Conservation (phyloP, 164 flowering plant genomes). For the Tinospora cordifolia region DNA sequence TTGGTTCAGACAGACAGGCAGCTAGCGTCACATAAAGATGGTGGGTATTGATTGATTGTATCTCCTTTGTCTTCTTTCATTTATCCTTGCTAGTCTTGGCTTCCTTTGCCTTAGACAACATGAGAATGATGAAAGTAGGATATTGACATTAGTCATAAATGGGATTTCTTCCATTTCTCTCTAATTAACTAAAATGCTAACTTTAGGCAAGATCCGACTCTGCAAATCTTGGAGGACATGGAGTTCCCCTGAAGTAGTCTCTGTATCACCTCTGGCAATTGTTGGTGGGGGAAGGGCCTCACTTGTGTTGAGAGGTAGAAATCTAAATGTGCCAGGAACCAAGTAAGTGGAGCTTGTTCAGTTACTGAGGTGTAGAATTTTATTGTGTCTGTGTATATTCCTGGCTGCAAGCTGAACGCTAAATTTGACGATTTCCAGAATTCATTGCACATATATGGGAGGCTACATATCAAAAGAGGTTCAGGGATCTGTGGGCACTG, state of each 20-base stretch:
- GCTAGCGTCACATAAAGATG: slow-evolving; percentile 67
- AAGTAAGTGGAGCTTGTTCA: slow-evolving; percentile 36
- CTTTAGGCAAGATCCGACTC: slow-evolving; percentile 54
- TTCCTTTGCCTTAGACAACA: background rate
- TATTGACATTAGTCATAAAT: background rate
- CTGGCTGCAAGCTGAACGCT: background rate
- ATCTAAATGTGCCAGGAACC: slow-evolving; percentile 52
- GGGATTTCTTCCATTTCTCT: background rate
- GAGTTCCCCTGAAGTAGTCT: slow-evolving; percentile 63
- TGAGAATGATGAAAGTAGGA: background rate
- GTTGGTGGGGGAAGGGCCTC: slow-evolving; percentile 64
- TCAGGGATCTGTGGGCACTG: slow-evolving; percentile 26
- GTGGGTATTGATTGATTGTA: slow-evolving; percentile 29
- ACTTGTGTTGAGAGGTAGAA: slow-evolving; percentile 60
- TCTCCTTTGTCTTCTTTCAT: background rate
- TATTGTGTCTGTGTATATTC: background rate
- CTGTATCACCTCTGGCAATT: slow-evolving; percentile 81
- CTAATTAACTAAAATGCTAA: slow-evolving; percentile 3
- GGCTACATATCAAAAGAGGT: slow-evolving; percentile 51
- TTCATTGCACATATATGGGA: slow-evolving; percentile 66
- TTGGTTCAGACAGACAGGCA: slow-evolving; percentile 50
- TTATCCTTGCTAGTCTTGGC: background rate
- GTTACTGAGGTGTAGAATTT: background rate
- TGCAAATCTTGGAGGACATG: slow-evolving; percentile 65
- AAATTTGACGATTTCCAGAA: slow-evolving; percentile 34